Evolutionary conservation across 1,284 basidiomycete species (phyloP), one percentile per base, ranked within the genome.

Genomic region (Fomitiporia mediterranea): DNA sequence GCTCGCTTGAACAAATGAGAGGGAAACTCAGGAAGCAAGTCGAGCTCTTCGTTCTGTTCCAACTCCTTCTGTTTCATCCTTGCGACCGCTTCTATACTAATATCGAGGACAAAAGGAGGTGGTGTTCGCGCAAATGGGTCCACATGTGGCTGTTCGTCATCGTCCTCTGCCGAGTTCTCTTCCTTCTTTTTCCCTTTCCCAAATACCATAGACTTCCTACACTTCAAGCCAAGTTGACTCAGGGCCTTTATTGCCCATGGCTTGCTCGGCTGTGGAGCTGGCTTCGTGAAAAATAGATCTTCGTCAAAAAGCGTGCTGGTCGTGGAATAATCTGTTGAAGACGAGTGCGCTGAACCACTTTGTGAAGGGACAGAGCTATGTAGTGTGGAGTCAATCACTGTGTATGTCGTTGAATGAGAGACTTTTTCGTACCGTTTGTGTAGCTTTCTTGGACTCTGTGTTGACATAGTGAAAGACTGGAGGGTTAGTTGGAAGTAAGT

Each of bases 211-310:
- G 55, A 46, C n/a, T 38, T 51, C 28, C 47, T 56, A 32, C 40
- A 27, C 49, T 37, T 56, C 32, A 51, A 9, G 5, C 55, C 42
- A n/a, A 56, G 49, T 21, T 56, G 49, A 13, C 34, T 46, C 8
- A 56, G 43, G 8, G 55, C 55, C 27, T 56, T 50, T 6, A 51
- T 34, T 15, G 47, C 47, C 55, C 55, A 56, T 37, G 48, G 42
- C 34, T 56, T 56, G 19, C 47, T 51, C 19, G 49, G 55, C 34
- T 7, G 25, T n/a, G 28, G 17, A 8, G 17, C 25, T 19, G 53
- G 23, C 15, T 42, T n/a, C 23, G 37, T 47, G 34, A 23, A 9
- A 34, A 54, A 47, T 34, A 9, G 23, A 15, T 54, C 53, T 43
- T 47, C 43, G n/a, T 37, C 8, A 15, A 44, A 42, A n/a, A 54